A percentile compares a stretch with the other conserved stretches of the same genome.
Conservation (phyloP, 352 stramenopile species). For the Paralagenidium karlingii region DNA sequence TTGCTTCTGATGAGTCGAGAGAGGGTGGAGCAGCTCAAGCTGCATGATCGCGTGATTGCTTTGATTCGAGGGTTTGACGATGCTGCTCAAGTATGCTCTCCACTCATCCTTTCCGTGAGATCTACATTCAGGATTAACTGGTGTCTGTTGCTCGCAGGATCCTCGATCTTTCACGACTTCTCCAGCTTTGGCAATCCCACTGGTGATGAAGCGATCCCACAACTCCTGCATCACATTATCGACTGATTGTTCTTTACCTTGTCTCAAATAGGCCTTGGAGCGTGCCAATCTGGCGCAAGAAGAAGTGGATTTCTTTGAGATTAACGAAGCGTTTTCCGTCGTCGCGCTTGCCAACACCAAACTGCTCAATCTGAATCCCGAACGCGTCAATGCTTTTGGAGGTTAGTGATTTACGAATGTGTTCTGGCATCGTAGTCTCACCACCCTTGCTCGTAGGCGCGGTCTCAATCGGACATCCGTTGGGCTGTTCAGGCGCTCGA, state of each 20-base stretch:
- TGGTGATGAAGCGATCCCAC: too few relatives aligned
- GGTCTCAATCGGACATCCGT: slow-evolving; percentile 46
- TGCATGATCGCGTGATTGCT: slow-evolving; percentile 39
- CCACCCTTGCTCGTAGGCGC: slow-evolving; percentile 39
- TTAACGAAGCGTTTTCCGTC: slow-evolving; percentile 97
- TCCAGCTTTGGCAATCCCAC: slow-evolving; percentile 85
- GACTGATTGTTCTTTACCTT: too few relatives aligned
- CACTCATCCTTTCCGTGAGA: too few relatives aligned
- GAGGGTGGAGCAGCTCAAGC: slow-evolving; percentile 43
- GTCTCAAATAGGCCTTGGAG: slow-evolving; percentile 60
- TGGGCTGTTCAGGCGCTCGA: slow-evolving; percentile 59
- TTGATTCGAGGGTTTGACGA: slow-evolving; percentile 58
- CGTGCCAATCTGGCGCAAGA: slow-evolving; percentile 61
- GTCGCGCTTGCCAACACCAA: slow-evolving; percentile 90
- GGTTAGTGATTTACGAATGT: slow-evolving; percentile 24
- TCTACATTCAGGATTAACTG: too few relatives aligned
- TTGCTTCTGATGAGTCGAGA: slow-evolving; percentile 88
- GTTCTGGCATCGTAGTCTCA: slow-evolving; percentile 3
- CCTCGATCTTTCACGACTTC: slow-evolving; percentile 90
- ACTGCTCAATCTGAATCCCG: slow-evolving; percentile 77
- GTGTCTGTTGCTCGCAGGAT: too few relatives aligned
- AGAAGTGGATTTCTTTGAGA: slow-evolving; percentile 94
- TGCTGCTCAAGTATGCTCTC: too few relatives aligned
- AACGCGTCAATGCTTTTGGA: slow-evolving; percentile 91
- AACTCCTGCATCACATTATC: too few relatives aligned